Evolutionary conservation across 805 yeast species (phyloP).

Genomic region (Lipomyces lipofer): DNA sequence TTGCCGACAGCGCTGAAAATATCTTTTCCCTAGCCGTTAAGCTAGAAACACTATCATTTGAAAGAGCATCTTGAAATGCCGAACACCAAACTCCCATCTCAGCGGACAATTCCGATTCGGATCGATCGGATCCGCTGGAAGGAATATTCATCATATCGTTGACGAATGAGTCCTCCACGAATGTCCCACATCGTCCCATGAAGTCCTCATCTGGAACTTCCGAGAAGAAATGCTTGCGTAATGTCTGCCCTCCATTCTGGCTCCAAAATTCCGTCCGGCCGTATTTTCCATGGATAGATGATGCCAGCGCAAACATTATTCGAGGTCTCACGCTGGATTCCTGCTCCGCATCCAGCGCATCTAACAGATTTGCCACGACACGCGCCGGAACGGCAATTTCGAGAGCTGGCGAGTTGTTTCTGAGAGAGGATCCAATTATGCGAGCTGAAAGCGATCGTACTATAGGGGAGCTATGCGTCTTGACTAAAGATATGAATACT

Average conservation of each 20-base stretch:
- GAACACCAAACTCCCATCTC: slow-evolving; percentile 29
- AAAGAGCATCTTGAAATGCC: slow-evolving; percentile 27
- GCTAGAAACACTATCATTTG: slow-evolving; percentile 13
- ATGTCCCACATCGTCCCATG: slow-evolving; percentile 25
- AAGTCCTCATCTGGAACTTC: slow-evolving; percentile 15
- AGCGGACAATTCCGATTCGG: neutral
- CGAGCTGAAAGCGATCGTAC: slow-evolving; percentile 56
- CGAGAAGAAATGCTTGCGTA: slow-evolving; percentile 21
- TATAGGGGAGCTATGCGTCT: slow-evolving; percentile 23
- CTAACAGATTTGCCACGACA: slow-evolving; percentile 19
- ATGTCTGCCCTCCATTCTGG: slow-evolving; percentile 21
- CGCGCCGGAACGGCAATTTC: slow-evolving; percentile 30
- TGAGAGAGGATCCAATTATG: slow-evolving; percentile 62
- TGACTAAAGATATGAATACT: slow-evolving; percentile 24
- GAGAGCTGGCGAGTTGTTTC: slow-evolving; percentile 71
- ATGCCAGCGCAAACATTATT: slow-evolving; percentile 33
- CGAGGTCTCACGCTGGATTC: slow-evolving; percentile 26
- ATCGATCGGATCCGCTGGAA: slow-evolving; percentile 1
- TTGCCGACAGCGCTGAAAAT: slow-evolving; percentile 27
- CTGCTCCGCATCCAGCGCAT: slow-evolving; percentile 23
- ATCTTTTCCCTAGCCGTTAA: slow-evolving; percentile 17
- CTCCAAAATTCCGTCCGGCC: slow-evolving; percentile 29
- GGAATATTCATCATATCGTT: slow-evolving; percentile 10
- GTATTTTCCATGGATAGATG: slow-evolving; percentile 28
- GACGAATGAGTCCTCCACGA: slow-evolving; percentile 28